phyloP scores from a whole-genome alignment of 2,329 filamentous ascomycete genomes.

The Aspergillus quadrilineatus region DNA sequence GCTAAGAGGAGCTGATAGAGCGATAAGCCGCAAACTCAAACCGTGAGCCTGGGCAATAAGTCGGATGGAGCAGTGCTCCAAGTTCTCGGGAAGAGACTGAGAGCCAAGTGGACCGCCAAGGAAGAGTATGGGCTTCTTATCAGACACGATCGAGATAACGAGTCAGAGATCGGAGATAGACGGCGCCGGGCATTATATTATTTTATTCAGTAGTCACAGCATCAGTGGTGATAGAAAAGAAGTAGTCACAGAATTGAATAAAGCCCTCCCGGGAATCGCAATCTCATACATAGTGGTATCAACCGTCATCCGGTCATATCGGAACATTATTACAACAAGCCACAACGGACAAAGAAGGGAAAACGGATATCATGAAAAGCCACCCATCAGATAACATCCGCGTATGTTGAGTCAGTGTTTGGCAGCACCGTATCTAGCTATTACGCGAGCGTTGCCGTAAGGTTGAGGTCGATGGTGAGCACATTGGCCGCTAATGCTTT shows the following conservation, averaged over 20 bases:
- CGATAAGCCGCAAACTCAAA: slow-evolving; percentile 1
- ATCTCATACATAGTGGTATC: slow-evolving; percentile 6
- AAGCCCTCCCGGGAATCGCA: background rate
- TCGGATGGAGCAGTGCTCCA: background rate
- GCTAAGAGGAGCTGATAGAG: background rate
- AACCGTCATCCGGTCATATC: slow-evolving; percentile 3
- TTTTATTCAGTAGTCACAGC: slow-evolving; percentile 2
- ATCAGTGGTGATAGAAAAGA: background rate
- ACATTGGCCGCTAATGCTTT: slow-evolving; percentile 50
- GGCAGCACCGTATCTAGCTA: background rate
- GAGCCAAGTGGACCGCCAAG: slow-evolving; percentile 8
- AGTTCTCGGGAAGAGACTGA: background rate
- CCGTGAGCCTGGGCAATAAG: background rate
- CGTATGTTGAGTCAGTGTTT: background rate
- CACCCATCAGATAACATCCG: background rate
- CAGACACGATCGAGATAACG: background rate
- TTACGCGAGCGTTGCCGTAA: slow-evolving; percentile 10
- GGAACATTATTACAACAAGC: slow-evolving; percentile 1
- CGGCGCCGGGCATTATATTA: background rate
- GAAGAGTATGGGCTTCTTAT: background rate
- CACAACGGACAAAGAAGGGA: background rate
- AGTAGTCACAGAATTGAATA: slow-evolving; percentile 3
- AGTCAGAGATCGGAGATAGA: slow-evolving; percentile 3
- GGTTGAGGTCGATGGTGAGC: slow-evolving; percentile 48
- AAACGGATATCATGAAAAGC: slow-evolving; percentile 3